phyloP scores from a whole-genome alignment of 257 asterid species.

The Sherardia arvensis region DNA sequence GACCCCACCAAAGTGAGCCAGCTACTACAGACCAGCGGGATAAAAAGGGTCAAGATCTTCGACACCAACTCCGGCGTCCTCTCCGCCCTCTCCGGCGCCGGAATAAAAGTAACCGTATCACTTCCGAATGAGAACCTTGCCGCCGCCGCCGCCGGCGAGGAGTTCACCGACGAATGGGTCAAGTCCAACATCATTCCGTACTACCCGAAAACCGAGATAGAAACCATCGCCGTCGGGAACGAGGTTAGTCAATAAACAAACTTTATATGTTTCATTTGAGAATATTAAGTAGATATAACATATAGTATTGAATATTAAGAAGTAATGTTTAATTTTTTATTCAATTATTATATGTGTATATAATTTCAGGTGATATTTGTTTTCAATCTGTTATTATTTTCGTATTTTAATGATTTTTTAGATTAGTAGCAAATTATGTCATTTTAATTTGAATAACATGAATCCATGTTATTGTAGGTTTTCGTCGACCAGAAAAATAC shows the following conservation, averaged over 20 bases:
- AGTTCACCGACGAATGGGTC: constrained; percentile 70
- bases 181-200: constrained; percentile 47
- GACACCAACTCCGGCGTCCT: constrained; percentile 70
- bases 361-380: no score
- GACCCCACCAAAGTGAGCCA: constrained; percentile 55
- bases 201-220: constrained; percentile 48
- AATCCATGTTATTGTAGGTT: no score
- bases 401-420: no score
- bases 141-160: constrained; percentile 47
- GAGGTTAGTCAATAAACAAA: no score
- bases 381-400: no score
- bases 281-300: no score
- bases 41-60: constrained; percentile 49
- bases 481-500: constrained; percentile 59
- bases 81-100: constrained; percentile 57
- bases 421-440: no score
- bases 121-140: constrained; percentile 74
- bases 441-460: no score
- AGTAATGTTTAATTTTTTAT: no score
- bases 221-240: constrained; percentile 75
- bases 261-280: no score
- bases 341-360: no score
- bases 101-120: constrained; percentile 56
- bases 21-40: constrained; percentile 55
- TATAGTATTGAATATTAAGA: no score